phyloP scores from a whole-genome alignment of 2,329 filamentous ascomycete species.

The Botrytis pseudocinerea region DNA sequence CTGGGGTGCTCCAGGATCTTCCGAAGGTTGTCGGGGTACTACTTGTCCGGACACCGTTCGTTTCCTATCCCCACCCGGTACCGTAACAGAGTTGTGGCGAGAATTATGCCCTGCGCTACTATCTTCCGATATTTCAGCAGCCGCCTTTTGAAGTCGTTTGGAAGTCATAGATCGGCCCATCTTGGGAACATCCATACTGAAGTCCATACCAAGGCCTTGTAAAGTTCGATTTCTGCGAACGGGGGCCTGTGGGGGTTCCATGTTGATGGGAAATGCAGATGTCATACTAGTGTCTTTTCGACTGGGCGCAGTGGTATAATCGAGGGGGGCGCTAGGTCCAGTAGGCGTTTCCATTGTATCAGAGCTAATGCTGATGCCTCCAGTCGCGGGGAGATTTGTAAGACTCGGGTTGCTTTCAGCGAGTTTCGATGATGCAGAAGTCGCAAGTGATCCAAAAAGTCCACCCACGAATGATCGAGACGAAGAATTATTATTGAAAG shows the following conservation, averaged over 20 bases:
- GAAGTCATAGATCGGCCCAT: constrained; percentile 40
- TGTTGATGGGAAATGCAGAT: constrained; percentile 35
- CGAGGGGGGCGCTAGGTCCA: constrained; percentile 47
- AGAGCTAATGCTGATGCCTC: constrained; percentile 42
- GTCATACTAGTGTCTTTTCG: constrained; percentile 37
- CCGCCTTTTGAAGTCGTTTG: constrained; percentile 39
- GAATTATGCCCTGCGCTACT: constrained; percentile 26
- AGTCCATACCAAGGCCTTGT: constrained; percentile 41
- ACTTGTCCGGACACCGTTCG: constrained; percentile 88
- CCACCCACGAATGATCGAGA: constrained; percentile 35
- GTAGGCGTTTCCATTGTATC: constrained; percentile 67
- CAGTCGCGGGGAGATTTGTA: constrained; percentile 40
- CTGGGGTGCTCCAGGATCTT: constrained; percentile 64
- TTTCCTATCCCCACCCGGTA: constrained; percentile 66
- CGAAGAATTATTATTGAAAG: constrained; percentile 40
- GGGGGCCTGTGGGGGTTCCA: constrained; percentile 51
- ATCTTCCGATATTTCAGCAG: constrained; percentile 37
- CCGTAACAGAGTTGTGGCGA: constrained; percentile 30
- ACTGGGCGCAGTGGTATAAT: constrained; percentile 38
- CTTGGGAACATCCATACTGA: constrained; percentile 41
- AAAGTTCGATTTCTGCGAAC: constrained; percentile 42
- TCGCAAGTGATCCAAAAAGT: constrained; percentile 38
- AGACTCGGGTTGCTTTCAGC: constrained; percentile 42
- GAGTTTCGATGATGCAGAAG: constrained; percentile 38
- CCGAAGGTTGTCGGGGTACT: constrained; percentile 53